Percentiles rank a stretch among this genome's conserved stretches.
phyloP scores from a whole-genome alignment of 441 rosid species.

The Bocquillonia castaneifolia region DNA sequence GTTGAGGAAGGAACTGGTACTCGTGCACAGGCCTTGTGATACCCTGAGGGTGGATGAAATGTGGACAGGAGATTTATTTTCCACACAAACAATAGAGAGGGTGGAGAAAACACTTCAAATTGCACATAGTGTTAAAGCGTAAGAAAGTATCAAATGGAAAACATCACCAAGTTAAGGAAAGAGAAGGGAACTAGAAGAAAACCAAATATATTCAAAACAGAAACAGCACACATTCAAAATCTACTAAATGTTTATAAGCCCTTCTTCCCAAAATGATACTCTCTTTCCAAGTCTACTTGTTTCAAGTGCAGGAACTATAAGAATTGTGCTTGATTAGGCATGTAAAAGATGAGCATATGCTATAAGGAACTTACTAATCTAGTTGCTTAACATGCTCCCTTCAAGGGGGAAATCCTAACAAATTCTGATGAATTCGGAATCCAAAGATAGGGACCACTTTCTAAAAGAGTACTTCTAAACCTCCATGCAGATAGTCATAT shows the following conservation, averaged over 20 bases:
- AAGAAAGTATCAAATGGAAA: not conserved
- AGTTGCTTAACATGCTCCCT: not conserved
- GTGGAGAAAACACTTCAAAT: not conserved
- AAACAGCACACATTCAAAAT: not conserved
- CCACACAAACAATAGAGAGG: not conserved
- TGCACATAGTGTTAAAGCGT: not conserved
- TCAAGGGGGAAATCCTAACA: not conserved
- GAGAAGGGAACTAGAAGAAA: not conserved
- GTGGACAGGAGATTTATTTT: not conserved
- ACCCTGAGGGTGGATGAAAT: conserved; percentile 34
- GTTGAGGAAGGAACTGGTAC: conserved; percentile 87
- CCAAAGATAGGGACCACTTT: not conserved
- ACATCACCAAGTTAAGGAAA: not conserved
- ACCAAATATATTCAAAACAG: not conserved
- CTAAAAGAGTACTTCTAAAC: not conserved
- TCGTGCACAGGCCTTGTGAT: conserved; percentile 59
- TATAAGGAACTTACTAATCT: not conserved
- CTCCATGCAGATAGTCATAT: not conserved
- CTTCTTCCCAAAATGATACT: not conserved
- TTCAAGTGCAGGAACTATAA: not conserved
- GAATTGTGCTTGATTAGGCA: not conserved
- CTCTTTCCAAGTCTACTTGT: not conserved
- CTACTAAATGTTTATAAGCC: not conserved
- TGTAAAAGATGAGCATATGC: not conserved
- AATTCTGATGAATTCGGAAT: not conserved